Evolutionary conservation across 1,284 basidiomycete genomes (phyloP).

Genomic region (Marasmius fiardii): DNA sequence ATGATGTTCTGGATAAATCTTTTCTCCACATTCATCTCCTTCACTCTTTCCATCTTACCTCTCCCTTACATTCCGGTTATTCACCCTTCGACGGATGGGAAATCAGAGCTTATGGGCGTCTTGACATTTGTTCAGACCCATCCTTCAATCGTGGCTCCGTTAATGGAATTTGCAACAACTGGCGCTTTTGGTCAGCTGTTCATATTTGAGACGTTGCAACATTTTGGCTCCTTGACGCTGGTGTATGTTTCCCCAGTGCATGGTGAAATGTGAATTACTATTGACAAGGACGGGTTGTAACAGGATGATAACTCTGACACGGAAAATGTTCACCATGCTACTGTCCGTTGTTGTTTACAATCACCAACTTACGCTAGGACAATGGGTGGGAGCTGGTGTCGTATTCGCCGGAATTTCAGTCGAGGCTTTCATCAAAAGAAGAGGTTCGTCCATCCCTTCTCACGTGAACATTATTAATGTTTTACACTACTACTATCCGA

Average conservation of each 20-base stretch:
- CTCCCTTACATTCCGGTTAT: conserved; percentile 75
- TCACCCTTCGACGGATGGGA: conserved; percentile 56
- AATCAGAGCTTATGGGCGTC: conserved; percentile 68
- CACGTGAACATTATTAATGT: background rate
- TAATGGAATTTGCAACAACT: conserved; percentile 85
- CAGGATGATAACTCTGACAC: conserved; percentile 92
- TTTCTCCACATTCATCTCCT: conserved; percentile 72
- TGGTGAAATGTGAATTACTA: background rate
- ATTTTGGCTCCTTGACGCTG: conserved; percentile 92
- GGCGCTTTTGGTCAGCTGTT: conserved; percentile 96
- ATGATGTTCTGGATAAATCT: conserved; percentile 99
- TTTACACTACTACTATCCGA: background rate
- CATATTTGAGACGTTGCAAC: conserved; percentile 96
- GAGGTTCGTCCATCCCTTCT: conserved; percentile 45
- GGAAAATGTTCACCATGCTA: conserved; percentile 98
- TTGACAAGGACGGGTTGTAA: conserved; percentile 1
- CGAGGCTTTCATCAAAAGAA: conserved; percentile 86
- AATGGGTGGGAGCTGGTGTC: conserved; percentile 88
- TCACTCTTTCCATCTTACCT: conserved; percentile 64
- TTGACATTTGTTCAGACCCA: conserved; percentile 78
- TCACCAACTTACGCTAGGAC: conserved; percentile 79
- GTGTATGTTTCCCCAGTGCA: conserved; percentile 56
- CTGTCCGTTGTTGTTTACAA: conserved; percentile 92
- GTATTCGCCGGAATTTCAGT: conserved; percentile 95
- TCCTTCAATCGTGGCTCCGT: conserved; percentile 73